phyloP scores from a whole-genome alignment of 306 rosid species.

The Gynostemma pentaphyllum region DNA sequence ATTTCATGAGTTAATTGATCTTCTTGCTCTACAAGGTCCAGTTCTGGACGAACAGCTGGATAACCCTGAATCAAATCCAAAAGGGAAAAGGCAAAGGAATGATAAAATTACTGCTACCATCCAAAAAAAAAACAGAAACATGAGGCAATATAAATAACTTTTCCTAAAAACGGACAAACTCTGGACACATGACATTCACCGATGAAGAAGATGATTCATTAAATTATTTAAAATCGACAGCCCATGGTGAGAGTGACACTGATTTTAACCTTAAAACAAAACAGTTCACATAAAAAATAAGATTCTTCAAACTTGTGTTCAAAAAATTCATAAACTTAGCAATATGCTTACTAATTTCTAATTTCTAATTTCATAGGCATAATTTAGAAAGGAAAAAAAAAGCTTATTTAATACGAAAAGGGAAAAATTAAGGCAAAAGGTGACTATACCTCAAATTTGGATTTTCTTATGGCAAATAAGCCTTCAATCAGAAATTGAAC shows the following conservation, averaged over 20 bases:
- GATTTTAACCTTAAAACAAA: not conserved
- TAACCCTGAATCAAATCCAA: conserved; percentile 32
- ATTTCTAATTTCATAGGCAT: not conserved
- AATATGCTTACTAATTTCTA: not conserved
- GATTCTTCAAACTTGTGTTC: not conserved
- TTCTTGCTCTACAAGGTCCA: conserved; percentile 52
- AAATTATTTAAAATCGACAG: not conserved
- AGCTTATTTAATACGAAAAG: not conserved
- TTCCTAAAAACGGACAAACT: too few relatives aligned
- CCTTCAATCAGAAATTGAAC: conserved; percentile 88
- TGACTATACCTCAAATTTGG: conserved; percentile 68
- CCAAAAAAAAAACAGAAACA: not conserved
- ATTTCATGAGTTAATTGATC: conserved; percentile 51
- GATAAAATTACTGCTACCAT: not conserved
- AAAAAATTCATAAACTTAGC: not conserved
- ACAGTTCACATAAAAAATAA: not conserved
- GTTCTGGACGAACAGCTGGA: conserved; percentile 52
- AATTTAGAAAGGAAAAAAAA: not conserved
- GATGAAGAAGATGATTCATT: not conserved
- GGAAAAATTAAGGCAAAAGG: not conserved
- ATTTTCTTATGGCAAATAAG: conserved; percentile 78
- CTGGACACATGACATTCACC: too few relatives aligned
- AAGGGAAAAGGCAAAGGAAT: not conserved
- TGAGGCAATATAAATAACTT: not conserved
- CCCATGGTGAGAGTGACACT: not conserved